Evolutionary conservation across 2,329 filamentous ascomycete species (phyloP), one percentile per base, ranked within the genome.

Genomic region (Ceratocystis harringtonii): DNA sequence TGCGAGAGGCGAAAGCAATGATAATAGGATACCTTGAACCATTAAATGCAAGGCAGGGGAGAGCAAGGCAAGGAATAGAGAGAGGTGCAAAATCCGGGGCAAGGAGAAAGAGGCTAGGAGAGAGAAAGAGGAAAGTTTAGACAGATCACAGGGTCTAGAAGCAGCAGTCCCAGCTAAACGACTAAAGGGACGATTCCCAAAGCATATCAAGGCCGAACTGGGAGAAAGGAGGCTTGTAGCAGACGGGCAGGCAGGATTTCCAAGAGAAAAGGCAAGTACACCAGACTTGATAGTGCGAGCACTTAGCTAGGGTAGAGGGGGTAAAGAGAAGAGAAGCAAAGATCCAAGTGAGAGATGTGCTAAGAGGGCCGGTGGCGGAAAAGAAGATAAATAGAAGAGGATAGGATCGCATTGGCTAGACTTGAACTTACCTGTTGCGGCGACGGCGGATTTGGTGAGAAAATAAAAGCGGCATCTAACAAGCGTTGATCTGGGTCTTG

Each of bases 71-170:
- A 32, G 61, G 22, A 48, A 45, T 22, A 48, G 44, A 44, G 17
- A 45, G 8, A 45, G 12, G 32, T 19, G 32, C 25, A 32, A 30
- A 32, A 62, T 62, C 19, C 25, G 19, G 22, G 22, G 41, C 36
- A 2, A 48, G 36, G 45, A 30, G 43, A 44, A 22, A 62, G 45
- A 32, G 45, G 61, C 36, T 48, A 62, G 43, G 45, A 62, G 25
- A 48, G 8, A 62, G 45, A 28, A 58, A 58, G 55, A 62, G 28
- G 41, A 62, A 48, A 62, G 17, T 36, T 28, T 50, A 62, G 43
- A 45, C 61, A 45, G 45, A 62, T 48, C 61, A 62, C 43, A 62
- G 43, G 61, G 43, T 36, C 55, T 36, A 58, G 55, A 58, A 58
- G 22, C 30, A 30, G 55, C 19, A 58, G 15, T n/a, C 55, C 55